phyloP scores from a whole-genome alignment of 805 yeast species.

The Kodamaea laetipori region DNA sequence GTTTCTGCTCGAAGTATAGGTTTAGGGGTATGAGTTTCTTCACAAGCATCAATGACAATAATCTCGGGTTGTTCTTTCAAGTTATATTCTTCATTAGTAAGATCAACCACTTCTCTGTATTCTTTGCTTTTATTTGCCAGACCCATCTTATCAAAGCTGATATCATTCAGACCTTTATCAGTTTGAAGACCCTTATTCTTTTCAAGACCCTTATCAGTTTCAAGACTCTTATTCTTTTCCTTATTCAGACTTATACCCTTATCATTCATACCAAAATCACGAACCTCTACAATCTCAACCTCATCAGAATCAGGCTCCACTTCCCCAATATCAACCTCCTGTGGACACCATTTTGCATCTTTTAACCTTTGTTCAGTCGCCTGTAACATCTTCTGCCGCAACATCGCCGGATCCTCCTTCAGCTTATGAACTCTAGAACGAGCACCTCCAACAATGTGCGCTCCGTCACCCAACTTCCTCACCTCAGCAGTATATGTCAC shows the following conservation, averaged over 20 bases:
- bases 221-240: background rate
- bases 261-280: background rate
- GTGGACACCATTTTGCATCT: slow-evolving; percentile 54
- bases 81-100: slow-evolving; percentile 18
- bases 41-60: slow-evolving; percentile 28
- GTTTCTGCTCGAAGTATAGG: background rate
- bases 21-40: slow-evolving; percentile 9
- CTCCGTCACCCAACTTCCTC: slow-evolving; percentile 31
- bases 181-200: too few relatives aligned
- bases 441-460: slow-evolving; percentile 2
- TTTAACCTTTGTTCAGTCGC: slow-evolving; percentile 65
- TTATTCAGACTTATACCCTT: too few relatives aligned
- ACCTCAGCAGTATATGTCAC: slow-evolving; percentile 44
- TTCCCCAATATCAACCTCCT: slow-evolving; percentile 22
- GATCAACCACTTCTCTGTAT: slow-evolving; percentile 17
- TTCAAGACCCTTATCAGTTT: too few relatives aligned
- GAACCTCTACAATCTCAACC: slow-evolving; percentile 32
- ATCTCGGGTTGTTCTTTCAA: slow-evolving; percentile 16
- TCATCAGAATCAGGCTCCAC: slow-evolving; percentile 50
- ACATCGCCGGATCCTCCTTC: slow-evolving; percentile 11
- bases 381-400: slow-evolving; percentile 50
- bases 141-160: too few relatives aligned
- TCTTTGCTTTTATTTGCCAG: too few relatives aligned
- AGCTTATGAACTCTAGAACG: slow-evolving; percentile 18
- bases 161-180: too few relatives aligned